phyloP scores from a whole-genome alignment of 106 monocot genomes.

The Posidonia australis region DNA sequence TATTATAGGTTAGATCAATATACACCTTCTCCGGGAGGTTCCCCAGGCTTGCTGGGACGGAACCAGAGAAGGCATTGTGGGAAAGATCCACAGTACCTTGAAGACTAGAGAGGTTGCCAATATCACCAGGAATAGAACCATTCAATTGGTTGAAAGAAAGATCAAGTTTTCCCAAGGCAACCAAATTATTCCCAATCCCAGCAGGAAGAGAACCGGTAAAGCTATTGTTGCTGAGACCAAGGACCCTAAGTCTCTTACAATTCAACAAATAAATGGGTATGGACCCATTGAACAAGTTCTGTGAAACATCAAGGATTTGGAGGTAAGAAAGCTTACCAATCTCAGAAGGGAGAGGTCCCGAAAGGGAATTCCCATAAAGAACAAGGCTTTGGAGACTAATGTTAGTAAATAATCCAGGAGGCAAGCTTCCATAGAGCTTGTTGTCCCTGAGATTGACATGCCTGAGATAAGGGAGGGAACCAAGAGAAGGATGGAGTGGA shows the following conservation, averaged over 20 bases:
- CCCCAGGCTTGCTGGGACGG: slow-evolving; percentile 63
- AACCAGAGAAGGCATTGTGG: slow-evolving; percentile 75
- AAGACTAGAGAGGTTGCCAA: slow-evolving; percentile 63
- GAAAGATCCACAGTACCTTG: slow-evolving; percentile 63
- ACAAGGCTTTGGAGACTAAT: slow-evolving; percentile 42
- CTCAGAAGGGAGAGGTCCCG: slow-evolving; percentile 35
- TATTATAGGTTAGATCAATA: slow-evolving; percentile 78
- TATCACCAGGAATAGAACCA: slow-evolving; percentile 51
- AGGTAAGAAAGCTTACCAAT: slow-evolving; percentile 35
- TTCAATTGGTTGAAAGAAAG: slow-evolving; percentile 59
- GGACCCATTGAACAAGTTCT: slow-evolving; percentile 33
- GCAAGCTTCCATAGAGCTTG: slow-evolving; percentile 34
- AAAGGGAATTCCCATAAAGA: slow-evolving; percentile 36
- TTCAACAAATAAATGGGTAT: slow-evolving; percentile 27
- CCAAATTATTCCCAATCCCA: slow-evolving; percentile 44
- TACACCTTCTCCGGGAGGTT: slow-evolving; percentile 81
- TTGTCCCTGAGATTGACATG: slow-evolving; percentile 60
- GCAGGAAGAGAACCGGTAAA: slow-evolving; percentile 34
- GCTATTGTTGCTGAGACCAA: slow-evolving; percentile 38
- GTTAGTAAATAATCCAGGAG: slow-evolving; percentile 17
- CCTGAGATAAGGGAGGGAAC: slow-evolving; percentile 37
- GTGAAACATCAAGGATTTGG: slow-evolving; percentile 50
- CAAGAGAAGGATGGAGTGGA: slow-evolving; percentile 21
- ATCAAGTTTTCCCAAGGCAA: slow-evolving; percentile 45
- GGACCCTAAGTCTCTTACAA: slow-evolving; percentile 33